phyloP scores from a whole-genome alignment of 495 filamentous ascomycete genomes.

The Hypoxylon perforatum region DNA sequence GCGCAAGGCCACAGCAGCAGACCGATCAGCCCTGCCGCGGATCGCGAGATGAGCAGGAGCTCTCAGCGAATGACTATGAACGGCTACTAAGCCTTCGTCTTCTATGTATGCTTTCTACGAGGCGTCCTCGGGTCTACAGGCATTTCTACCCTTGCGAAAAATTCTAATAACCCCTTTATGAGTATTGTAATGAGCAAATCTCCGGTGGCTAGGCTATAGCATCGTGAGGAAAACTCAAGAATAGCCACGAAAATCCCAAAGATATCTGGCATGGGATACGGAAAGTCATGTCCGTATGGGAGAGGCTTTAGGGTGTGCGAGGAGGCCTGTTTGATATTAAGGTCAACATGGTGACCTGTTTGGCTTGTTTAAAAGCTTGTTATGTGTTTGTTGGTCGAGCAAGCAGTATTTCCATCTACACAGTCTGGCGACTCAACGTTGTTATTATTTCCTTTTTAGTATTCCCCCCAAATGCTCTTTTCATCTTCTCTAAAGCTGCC shows the following conservation, averaged over 20 bases:
- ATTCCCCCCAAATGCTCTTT: conserved; percentile 48
- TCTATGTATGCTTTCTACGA: conserved; percentile 41
- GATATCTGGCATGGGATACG: conserved; percentile 36
- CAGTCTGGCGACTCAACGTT: conserved; percentile 47
- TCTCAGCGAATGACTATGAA: conserved; percentile 98
- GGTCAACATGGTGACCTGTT: conserved; percentile 33
- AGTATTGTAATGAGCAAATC: conserved; percentile 34
- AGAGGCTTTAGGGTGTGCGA: conserved; percentile 28
- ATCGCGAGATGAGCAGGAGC: conserved; percentile 94
- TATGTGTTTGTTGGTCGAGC: conserved; percentile 47
- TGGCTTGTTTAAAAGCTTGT: conserved; percentile 31
- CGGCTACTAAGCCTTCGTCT: conserved; percentile 74
- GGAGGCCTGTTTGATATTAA: conserved; percentile 41
- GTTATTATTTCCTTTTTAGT: conserved; percentile 52
- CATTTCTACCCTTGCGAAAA: conserved; percentile 30
- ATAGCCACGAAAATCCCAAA: conserved; percentile 29
- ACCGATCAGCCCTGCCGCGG: conserved; percentile 93
- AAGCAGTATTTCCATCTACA: conserved; percentile 46
- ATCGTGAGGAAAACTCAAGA: conserved; percentile 24
- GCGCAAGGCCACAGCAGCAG: conserved; percentile 86
- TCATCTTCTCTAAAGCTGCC: conserved; percentile 46
- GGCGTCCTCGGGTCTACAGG: conserved; percentile 38
- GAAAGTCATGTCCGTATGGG: conserved; percentile 32
- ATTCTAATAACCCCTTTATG: conserved; percentile 35
- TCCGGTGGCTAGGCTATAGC: conserved; percentile 19